Percentiles rank a stretch among this genome's conserved stretches.
Evolutionary conservation across 768 basidiomycete species (phyloP).

Genomic region (Suillus decipiens): DNA sequence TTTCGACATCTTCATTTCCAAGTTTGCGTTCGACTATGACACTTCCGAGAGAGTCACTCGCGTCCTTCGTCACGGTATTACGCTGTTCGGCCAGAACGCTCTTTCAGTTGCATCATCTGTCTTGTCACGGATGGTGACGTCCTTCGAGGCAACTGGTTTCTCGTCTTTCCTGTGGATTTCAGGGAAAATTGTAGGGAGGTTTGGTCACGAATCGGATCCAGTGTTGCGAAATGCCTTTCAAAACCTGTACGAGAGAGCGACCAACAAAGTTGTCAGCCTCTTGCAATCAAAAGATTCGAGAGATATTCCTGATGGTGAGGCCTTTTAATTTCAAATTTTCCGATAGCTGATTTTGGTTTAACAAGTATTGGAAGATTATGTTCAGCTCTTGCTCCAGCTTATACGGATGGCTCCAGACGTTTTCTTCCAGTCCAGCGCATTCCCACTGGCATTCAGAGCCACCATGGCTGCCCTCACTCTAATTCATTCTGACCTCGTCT

Average conservation of each 20-base stretch:
- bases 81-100: constrained; percentile 72
- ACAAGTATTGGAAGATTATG: constrained; percentile 91
- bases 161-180: constrained; percentile 94
- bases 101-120: constrained; percentile 70
- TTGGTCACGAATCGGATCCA: constrained; percentile 64
- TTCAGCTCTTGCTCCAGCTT: constrained; percentile 76
- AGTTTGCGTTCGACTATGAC: constrained; percentile 74
- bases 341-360: constrained; percentile 9
- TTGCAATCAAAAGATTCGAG: constrained; percentile 68
- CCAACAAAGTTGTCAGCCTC: constrained; percentile 65
- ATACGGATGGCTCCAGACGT: constrained; percentile 69
- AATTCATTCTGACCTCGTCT: constrained; percentile 79
- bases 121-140: constrained; percentile 70
- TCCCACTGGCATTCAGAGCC: constrained; percentile 76
- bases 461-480: constrained; percentile 79
- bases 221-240: constrained; percentile 58
- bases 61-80: constrained; percentile 80
- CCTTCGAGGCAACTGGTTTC: constrained; percentile 80
- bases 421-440: constrained; percentile 75
- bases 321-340: background rate
- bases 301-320: constrained; percentile 87
- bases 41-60: constrained; percentile 84
- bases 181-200: constrained; percentile 80
- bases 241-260: constrained; percentile 73
- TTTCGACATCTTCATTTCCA: constrained; percentile 77